phyloP scores from a whole-genome alignment of 305 asterid genomes.

The Fraxinus platypoda region DNA sequence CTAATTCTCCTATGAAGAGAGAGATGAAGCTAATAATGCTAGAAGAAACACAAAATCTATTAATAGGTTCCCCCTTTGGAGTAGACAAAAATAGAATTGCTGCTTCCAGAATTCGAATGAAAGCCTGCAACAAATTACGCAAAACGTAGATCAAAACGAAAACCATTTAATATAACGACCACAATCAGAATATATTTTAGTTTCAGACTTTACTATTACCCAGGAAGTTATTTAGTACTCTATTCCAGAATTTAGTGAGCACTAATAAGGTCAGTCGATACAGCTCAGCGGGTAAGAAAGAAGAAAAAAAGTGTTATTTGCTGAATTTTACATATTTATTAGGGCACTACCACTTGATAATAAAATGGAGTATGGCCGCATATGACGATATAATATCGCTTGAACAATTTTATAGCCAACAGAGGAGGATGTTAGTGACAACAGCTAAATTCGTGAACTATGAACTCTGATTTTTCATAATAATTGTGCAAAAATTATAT shows the following conservation, averaged over 20 bases:
- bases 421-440: neutral
- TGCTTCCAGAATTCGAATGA: slow-evolving; percentile 44
- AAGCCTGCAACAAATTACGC: slow-evolving; percentile 38
- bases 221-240: neutral
- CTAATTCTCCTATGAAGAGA: slow-evolving; percentile 64
- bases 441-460: neutral
- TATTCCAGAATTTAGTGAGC: neutral
- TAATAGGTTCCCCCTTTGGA: slow-evolving; percentile 35
- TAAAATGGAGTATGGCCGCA: neutral
- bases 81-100: slow-evolving; percentile 31
- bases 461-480: neutral
- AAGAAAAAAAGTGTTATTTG: neutral
- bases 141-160: neutral
- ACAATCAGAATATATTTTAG: neutral
- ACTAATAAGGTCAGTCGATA: neutral
- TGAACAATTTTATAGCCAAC: neutral
- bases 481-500: neutral
- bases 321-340: neutral
- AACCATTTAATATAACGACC: neutral
- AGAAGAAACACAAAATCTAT: slow-evolving; percentile 38
- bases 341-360: neutral
- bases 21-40: slow-evolving; percentile 45
- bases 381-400: too few relatives aligned
- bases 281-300: neutral
- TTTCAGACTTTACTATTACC: neutral